A percentile compares a stretch with the other conserved stretches of the same genome.
Conservation (phyloP, 169 alveolate genomes). For the Eimeria sp. region DNA sequence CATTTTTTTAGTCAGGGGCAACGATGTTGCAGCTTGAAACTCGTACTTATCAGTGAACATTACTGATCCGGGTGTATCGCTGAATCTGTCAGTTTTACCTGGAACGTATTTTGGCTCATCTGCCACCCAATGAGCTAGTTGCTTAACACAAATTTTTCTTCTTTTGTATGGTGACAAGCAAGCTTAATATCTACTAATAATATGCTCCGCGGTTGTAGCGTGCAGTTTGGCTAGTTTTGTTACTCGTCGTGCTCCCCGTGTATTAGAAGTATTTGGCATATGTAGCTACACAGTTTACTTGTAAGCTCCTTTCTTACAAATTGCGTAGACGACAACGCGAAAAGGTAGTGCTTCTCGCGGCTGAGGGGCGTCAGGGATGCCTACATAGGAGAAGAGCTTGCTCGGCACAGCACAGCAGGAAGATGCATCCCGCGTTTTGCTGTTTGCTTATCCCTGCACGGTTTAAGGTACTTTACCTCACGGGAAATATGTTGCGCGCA, state of each 20-base stretch:
- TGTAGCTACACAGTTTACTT: not conserved
- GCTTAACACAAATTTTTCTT: not conserved
- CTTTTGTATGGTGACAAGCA: not conserved
- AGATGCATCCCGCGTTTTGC: not conserved
- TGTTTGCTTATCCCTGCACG: not conserved
- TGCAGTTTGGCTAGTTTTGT: not conserved
- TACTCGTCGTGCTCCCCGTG: not conserved
- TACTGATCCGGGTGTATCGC: not conserved
- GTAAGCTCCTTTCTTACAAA: not conserved
- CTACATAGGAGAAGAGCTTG: not conserved
- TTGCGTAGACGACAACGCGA: not conserved
- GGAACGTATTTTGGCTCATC: not conserved
- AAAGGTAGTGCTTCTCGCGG: not conserved
- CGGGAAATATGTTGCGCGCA: not conserved
- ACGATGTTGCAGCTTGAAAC: not conserved
- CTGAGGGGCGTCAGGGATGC: not conserved
- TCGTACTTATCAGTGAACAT: not conserved
- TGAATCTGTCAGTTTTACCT: not conserved
- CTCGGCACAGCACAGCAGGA: not conserved
- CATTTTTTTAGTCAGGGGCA: slow-evolving; percentile 11
- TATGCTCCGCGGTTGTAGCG: not conserved
- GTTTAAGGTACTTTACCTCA: not conserved
- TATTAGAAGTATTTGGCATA: not conserved
- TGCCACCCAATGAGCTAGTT: not conserved
- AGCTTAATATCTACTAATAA: not conserved